These are phyloP conservation scores for Oenanthe sinensis DNA, from an alignment of 129 eudicot genomes.

Conservation along the genomic window DNA sequence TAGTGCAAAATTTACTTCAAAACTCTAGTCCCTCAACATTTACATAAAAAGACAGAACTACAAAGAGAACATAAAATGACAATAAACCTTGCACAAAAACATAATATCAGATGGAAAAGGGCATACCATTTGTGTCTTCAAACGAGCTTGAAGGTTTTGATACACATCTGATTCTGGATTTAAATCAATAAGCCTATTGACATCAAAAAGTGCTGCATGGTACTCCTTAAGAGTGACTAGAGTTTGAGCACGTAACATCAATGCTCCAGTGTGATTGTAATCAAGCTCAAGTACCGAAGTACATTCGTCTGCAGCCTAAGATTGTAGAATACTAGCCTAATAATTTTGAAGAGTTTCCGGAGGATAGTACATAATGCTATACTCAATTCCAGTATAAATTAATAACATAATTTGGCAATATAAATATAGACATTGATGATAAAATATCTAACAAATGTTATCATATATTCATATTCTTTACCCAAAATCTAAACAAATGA, in stretches of 20 bases:
- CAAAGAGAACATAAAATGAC: neutral
- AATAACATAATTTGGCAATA: neutral
- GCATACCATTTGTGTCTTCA: slow-evolving; percentile 88
- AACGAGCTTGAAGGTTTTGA: slow-evolving; percentile 71
- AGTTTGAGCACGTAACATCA: slow-evolving; percentile 97
- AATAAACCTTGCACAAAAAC: neutral
- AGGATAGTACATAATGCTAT: neutral
- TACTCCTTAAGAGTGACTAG: slow-evolving; percentile 88
- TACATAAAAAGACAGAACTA: neutral
- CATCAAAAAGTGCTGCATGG: slow-evolving; percentile 86
- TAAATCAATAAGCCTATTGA: slow-evolving; percentile 75
- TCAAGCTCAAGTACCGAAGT: slow-evolving; percentile 93
- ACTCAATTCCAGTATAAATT: neutral
- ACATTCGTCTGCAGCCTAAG: slow-evolving; percentile 89
- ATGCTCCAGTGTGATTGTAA: slow-evolving; percentile 88
- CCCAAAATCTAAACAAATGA: neutral
- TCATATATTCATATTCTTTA: neutral
- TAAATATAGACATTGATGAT: neutral
- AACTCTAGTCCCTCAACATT: neutral
- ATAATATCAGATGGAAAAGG: slow-evolving; percentile 8
- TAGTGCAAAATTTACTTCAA: neutral
- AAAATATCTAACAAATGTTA: neutral
- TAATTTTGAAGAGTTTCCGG: neutral
- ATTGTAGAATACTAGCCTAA: slow-evolving; percentile 13
- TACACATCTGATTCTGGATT: slow-evolving; percentile 92